Evolutionary conservation across 148 eudicot genomes (phyloP), one percentile per base, ranked within the genome.

Genomic region (Rheum nobile): DNA sequence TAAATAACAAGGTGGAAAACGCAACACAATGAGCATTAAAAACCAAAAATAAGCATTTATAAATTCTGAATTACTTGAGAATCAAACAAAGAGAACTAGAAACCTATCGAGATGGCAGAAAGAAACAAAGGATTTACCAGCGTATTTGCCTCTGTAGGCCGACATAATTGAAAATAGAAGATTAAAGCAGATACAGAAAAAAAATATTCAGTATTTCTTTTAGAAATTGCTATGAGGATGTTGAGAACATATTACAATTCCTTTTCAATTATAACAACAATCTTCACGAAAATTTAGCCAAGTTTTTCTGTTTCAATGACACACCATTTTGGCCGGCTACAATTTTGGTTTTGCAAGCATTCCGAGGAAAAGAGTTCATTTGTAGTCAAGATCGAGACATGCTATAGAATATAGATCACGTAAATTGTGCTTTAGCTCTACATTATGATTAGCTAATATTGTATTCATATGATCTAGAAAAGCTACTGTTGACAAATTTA

Each of bases 121-220:
- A 17, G 32, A 21, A 11, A 4, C 55, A 13, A 28, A 71, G 55
- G 32, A 47, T 31, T 26, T 47, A 72, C 75, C 75, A 4, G 75
- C 75, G 65, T 72, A 72, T 72, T 72, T 72, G 75, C 75, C 75
- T 50, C 61, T 72, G 75, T 72, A 72, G 4, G 75, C 75, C 52
- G 75, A 26, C 75, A 72, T 72, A 61, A 72, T 50, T 46, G 4
- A 22, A 12, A 46, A 72, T 4, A 4, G 67, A 65, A 14, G 39
- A 31, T 65, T 65, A 32, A 57, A 11, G 13, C 21, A 26, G 35
- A 10, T 3, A 4, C 11, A 29, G 0, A 12, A 12, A 6, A 14
- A 12, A 16, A 12, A 10, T 3, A 3, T 17, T 14, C 11, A 65
- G 39, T 11, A 14, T 17, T 0, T 19, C 14, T 34, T 65, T 17